phyloP scores from a whole-genome alignment of 2,329 filamentous ascomycete species.

The Dactylellina sp. region DNA sequence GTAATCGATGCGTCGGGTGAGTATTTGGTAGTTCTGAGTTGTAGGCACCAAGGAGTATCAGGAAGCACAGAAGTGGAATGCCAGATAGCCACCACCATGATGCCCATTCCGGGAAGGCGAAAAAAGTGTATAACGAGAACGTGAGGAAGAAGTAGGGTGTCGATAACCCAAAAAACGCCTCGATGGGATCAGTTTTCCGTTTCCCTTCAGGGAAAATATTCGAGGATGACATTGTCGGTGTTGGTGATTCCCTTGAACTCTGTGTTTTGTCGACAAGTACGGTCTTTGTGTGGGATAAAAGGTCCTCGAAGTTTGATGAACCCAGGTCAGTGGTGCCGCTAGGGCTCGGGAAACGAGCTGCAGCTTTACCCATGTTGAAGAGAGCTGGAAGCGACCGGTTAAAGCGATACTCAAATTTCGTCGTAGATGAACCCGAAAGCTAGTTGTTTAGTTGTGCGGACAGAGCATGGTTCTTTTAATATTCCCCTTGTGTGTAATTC shows the following conservation, averaged over 20 bases:
- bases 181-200: constrained; percentile 23
- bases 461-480: constrained; percentile 12
- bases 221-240: background rate
- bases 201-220: constrained; percentile 2
- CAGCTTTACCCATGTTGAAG: constrained; percentile 40
- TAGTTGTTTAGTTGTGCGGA: constrained; percentile 10
- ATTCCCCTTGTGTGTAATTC: no score
- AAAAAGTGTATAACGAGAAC: constrained; percentile 38
- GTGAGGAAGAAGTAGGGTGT: constrained; percentile 47
- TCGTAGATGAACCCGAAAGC: background rate
- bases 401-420: constrained; percentile 8
- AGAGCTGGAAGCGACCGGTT: constrained; percentile 8
- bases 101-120: constrained; percentile 54
- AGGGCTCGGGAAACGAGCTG: constrained; percentile 27
- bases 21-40: constrained; percentile 40
- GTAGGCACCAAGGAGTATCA: constrained; percentile 35
- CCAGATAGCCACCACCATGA: constrained; percentile 53
- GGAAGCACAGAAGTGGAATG: constrained; percentile 45
- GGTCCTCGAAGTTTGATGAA: constrained; percentile 2
- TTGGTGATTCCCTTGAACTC: background rate
- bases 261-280: background rate
- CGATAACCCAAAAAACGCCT: constrained; percentile 48
- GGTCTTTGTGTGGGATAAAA: background rate
- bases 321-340: constrained; percentile 25
- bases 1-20: constrained; percentile 32